Conservation (phyloP, 768 basidiomycete species). For the Kwoniella sp. region DNA sequence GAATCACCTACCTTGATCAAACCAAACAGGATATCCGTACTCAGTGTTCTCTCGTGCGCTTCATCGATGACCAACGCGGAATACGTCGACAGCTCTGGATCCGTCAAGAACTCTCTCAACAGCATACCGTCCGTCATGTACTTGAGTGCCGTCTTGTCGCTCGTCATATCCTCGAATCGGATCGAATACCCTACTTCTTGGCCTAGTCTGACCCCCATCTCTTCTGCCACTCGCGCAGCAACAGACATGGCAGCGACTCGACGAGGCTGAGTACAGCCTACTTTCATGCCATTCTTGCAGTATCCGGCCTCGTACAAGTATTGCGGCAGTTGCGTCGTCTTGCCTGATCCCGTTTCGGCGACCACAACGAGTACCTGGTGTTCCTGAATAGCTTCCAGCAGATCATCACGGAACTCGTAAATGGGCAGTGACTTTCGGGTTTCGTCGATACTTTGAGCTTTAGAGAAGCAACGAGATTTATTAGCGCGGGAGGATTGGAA, state of each 20-base stretch:
- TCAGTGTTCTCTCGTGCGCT: slow-evolving; percentile 94
- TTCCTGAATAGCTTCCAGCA: slow-evolving; percentile 82
- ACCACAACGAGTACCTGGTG: slow-evolving; percentile 97
- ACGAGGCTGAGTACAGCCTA: slow-evolving; percentile 96
- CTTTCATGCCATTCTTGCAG: slow-evolving; percentile 73
- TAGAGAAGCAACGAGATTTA: no score
- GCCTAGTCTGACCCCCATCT: slow-evolving; percentile 95
- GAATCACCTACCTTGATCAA: slow-evolving; percentile 83
- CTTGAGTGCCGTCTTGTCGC: slow-evolving; percentile 97
- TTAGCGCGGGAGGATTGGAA: no score
- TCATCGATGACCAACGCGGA: slow-evolving; percentile 96
- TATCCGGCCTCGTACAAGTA: slow-evolving; percentile 98
- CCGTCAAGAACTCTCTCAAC: slow-evolving; percentile 92
- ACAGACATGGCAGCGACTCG: slow-evolving; percentile 99
- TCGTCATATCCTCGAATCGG: slow-evolving; percentile 98
- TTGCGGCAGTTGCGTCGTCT: slow-evolving; percentile 97
- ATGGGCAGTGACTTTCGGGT: slow-evolving; percentile 92
- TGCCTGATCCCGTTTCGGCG: slow-evolving; percentile 97
- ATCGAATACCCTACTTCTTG: slow-evolving; percentile 99
- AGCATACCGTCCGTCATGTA: slow-evolving; percentile 99
- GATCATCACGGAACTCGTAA: slow-evolving; percentile 80
- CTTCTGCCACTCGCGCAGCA: slow-evolving; percentile 97
- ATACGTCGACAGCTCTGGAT: slow-evolving; percentile 93
- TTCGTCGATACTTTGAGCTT: slow-evolving; percentile 69
- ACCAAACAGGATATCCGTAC: slow-evolving; percentile 97